Percentiles rank a stretch among this genome's conserved stretches.
Evolutionary conservation across 768 basidiomycete genomes (phyloP).

Genomic region (Psilocybe sp.): DNA sequence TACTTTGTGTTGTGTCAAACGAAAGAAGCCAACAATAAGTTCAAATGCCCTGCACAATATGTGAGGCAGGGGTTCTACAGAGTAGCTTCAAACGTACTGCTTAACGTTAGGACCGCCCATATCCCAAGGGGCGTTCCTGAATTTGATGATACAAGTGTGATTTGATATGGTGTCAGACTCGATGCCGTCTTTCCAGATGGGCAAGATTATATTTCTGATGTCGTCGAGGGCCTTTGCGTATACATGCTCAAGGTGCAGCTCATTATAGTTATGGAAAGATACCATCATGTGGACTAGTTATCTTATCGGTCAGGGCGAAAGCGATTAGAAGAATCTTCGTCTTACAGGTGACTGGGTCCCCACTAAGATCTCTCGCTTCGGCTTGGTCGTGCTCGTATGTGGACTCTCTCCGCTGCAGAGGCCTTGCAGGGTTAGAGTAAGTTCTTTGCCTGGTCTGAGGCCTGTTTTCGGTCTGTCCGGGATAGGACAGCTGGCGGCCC

Average conservation of each 20-base stretch:
- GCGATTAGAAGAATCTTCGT: neutral
- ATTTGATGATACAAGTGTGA: constrained; percentile 58
- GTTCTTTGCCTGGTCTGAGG: too few species aligned
- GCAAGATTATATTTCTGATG: constrained; percentile 52
- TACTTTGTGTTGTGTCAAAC: constrained; percentile 58
- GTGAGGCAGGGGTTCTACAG: neutral
- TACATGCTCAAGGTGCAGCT: constrained; percentile 57
- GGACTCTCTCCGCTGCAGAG: constrained; percentile 27
- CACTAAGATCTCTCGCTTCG: constrained; percentile 11
- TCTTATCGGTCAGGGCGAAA: neutral
- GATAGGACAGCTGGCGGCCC: constrained; percentile 40
- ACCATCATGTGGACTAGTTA: constrained; percentile 68
- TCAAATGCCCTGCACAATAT: constrained; percentile 46
- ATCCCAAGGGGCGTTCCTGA: constrained; percentile 68
- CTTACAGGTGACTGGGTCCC: constrained; percentile 11
- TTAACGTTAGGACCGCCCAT: constrained; percentile 50
- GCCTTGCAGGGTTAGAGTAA: neutral
- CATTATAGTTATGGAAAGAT: constrained; percentile 62
- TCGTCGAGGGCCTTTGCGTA: constrained; percentile 52
- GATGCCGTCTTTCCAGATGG: constrained; percentile 68
- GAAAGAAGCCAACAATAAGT: constrained; percentile 60
- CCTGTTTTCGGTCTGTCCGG: constrained; percentile 10
- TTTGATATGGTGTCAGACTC: constrained; percentile 40
- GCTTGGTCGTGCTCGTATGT: constrained; percentile 14
- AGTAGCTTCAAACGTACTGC: constrained; percentile 36